phyloP scores from a whole-genome alignment of 805 yeast genomes.

The Zygosaccharomyces kombuchaensis region DNA sequence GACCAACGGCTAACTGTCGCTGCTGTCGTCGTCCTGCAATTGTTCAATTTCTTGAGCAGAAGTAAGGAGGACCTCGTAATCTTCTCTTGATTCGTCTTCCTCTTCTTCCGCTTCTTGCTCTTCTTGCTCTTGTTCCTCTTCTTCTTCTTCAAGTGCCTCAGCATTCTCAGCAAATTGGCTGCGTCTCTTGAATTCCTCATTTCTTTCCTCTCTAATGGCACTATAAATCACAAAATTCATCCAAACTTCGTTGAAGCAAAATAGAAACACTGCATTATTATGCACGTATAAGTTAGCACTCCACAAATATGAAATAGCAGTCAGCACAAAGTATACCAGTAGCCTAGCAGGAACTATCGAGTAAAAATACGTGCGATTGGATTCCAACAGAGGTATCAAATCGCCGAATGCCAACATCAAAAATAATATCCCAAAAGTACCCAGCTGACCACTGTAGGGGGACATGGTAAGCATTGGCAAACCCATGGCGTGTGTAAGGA shows the following conservation, averaged over 20 bases:
- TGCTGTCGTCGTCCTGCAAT: conserved; percentile 1
- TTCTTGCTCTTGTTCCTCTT: not conserved
- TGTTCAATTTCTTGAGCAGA: conserved; percentile 14
- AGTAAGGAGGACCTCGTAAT: conserved; percentile 6
- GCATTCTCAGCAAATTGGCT: conserved; percentile 15
- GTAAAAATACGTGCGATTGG: conserved; percentile 48
- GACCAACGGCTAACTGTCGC: not conserved
- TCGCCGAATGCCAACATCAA: conserved; percentile 47
- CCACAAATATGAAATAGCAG: conserved; percentile 46
- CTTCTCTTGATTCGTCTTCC: conserved; percentile 2
- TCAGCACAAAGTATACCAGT: conserved; percentile 45
- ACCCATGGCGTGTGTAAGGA: conserved; percentile 58
- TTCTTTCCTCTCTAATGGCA: conserved; percentile 61
- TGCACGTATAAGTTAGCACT: conserved; percentile 44
- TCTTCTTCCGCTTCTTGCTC: conserved; percentile 2
- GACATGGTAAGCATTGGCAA: conserved; percentile 36
- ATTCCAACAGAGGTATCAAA: conserved; percentile 51
- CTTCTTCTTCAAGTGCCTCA: conserved; percentile 9
- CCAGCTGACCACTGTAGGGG: conserved; percentile 43
- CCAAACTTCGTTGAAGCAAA: conserved; percentile 65
- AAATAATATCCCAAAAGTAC: conserved; percentile 46
- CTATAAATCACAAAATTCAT: conserved; percentile 57
- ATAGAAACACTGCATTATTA: conserved; percentile 58
- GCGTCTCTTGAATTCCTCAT: conserved; percentile 41
- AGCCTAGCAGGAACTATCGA: conserved; percentile 57